Evolutionary conservation across 78 protist species (phyloP).

Genomic region (Tieghemostelium lacteum): DNA sequence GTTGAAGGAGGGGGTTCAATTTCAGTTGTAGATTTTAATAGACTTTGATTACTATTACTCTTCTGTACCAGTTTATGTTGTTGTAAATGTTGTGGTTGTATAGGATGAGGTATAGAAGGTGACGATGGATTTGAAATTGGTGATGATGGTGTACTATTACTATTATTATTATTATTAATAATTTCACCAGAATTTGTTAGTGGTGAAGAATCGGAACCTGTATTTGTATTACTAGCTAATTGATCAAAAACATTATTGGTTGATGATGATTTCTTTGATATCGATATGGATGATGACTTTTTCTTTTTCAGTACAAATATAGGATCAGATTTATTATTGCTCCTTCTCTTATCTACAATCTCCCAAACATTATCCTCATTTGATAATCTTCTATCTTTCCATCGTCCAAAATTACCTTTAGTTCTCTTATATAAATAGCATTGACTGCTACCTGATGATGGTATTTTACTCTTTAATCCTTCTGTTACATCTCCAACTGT

Average conservation of each 20-base stretch:
- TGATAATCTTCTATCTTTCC: constrained; percentile 77
- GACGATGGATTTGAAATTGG: constrained; percentile 24
- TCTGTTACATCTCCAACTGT: constrained; percentile 60
- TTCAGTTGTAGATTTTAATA: constrained; percentile 50
- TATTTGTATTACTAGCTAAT: no score
- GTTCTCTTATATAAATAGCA: constrained; percentile 66
- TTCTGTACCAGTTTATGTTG: background rate
- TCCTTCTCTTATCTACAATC: constrained; percentile 61
- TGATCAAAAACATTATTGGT: no score
- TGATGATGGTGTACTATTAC: constrained; percentile 26
- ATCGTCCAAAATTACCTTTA: constrained; percentile 66
- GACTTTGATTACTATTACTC: constrained; percentile 5
- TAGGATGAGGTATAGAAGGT: constrained; percentile 1
- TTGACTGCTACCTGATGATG: constrained; percentile 30
- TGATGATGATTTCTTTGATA: constrained; percentile 23
- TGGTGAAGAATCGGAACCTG: constrained; percentile 35
- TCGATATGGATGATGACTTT: constrained; percentile 25
- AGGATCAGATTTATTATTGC: constrained; percentile 54
- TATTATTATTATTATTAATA: constrained; percentile 27
- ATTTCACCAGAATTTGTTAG: constrained; percentile 58
- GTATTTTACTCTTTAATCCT: constrained; percentile 50
- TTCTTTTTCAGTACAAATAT: constrained; percentile 57
- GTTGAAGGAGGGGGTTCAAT: constrained; percentile 30
- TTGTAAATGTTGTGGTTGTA: constrained; percentile 3
- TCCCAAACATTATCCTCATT: constrained; percentile 77